Base-by-base conservation (phyloP, 331 rosid genomes). In the Acacia pycnantha region DNA sequence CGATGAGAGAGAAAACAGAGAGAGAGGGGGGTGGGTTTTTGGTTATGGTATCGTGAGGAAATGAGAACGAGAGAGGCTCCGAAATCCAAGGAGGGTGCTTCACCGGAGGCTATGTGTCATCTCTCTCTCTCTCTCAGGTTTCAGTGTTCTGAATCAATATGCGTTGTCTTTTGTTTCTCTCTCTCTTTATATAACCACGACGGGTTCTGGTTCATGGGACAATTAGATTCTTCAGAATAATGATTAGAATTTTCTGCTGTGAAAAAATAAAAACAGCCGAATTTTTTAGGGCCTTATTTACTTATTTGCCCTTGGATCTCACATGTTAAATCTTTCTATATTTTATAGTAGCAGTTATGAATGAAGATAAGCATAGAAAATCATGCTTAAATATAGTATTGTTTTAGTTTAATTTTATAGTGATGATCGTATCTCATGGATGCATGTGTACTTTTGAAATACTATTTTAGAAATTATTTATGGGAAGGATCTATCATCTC, bases 21-120 rank as follows among this genome's bases (percentile, higher is more conserved):
- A 19, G 26, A 21, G 61, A 7, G 61, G 24, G 11, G 31, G 41
- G 74, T 1, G 53, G 27, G 51, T 0, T 16, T 65, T 64, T 31
- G 71, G 46, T 15, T 2, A 66, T 66, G 71, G 46, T 5, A 66
- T 21, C 50, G 73, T 67, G 74, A 21, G 74, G n/a, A 72, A 51
- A 21, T 31, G 73, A 4, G 50, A 76, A 64, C 21, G 75, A 31
- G 48, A 22, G 73, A 83, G 68, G 56, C 76, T 47, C 54, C 82
- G 85, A 80, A 73, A 86, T 76, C 44, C 16, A 14, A 58, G 73
- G 87, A 79, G n/a, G 70, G 37, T 21, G 81, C 81, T 19, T 70
- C 24, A 47, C 47, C 19, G 71, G 75, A 44, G 75, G 77, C 61
- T 47, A 48, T 73, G 43, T 86, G 81, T 74, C 83, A 82, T 79